Base-by-base conservation (phyloP, 495 filamentous ascomycete genomes). In the Penicillium arizonense region DNA sequence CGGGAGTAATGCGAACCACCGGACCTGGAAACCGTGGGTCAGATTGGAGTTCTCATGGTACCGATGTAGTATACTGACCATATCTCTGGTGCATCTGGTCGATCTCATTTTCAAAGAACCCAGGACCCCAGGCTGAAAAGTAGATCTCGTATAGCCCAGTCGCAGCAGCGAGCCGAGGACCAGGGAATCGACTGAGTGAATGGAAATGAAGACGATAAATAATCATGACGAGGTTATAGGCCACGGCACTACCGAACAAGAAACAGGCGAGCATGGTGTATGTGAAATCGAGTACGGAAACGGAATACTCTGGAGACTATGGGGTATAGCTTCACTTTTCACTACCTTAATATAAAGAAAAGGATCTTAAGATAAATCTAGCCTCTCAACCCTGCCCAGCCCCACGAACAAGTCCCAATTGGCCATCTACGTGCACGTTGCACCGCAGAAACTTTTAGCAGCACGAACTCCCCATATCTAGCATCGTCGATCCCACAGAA, bases 121-220 rank as follows among this genome's bases (percentile, higher is more conserved):
- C 74, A 7, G 52, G 45, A 5, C 68, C 54, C 39, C 73, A 65
- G n/a, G 71, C 57, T 16, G 79, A 72, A 41, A 74, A 77, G 52
- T 76, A 79, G 20, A 74, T 59, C 48, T 82, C 80, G 36, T 77
- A 77, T 16, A 72, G 52, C 28, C 69, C 69, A 0, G 73, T 75
- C 14, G 68, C 48, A 3, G 73, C 74, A 0, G 77, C 77, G 10
- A 79, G 56, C 21, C 64, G 69, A 0, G 76, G 74, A 5, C 77
- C 79, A 0, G 79, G 79, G 39, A 77, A 75, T 44, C 50, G 63
- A 39, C 62, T 65, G 0, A 77, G 57, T n/a, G 73, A 67, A 36
- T 72, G 69, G 16, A 77, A 55, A 42, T 65, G 62, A 13, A 73
- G 61, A 3, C 71, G 66, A 30, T 72, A 73, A 24, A 73, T 35